These are phyloP conservation scores for Acanthamoeba triangularis DNA, from an alignment of 208 protist species.

Conservation along the genomic window DNA sequence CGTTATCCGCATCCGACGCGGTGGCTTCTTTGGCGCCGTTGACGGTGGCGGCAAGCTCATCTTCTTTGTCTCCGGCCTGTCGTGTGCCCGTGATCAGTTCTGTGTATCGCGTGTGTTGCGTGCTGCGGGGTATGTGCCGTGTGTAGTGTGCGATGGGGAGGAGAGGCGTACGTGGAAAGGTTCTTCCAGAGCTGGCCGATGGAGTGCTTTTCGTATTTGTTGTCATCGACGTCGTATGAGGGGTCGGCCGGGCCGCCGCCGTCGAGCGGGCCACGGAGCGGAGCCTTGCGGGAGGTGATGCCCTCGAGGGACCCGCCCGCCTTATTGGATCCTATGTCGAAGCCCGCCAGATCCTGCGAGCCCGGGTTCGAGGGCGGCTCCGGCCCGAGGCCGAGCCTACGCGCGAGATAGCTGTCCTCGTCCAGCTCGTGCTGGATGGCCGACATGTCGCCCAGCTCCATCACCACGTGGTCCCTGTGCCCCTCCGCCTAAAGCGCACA, in stretches of 20 bases:
- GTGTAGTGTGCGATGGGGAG: background rate
- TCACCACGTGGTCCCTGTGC: background rate
- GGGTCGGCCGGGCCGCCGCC: no score
- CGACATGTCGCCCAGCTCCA: slow-evolving; percentile 36
- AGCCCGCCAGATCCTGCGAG: background rate
- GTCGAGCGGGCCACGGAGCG: background rate
- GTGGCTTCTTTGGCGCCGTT: slow-evolving; percentile 13
- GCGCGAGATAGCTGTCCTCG: slow-evolving; percentile 27
- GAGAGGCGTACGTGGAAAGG: background rate
- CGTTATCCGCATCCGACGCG: slow-evolving; percentile 44
- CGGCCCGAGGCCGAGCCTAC: slow-evolving; percentile 1
- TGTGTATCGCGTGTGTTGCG: background rate
- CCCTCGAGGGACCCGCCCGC: background rate
- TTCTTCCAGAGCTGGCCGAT: slow-evolving; percentile 68
- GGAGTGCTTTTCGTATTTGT: slow-evolving; percentile 70
- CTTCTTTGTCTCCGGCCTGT: slow-evolving; percentile 46
- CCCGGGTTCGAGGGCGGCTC: slow-evolving; percentile 50
- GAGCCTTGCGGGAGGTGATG: slow-evolving; percentile 27
- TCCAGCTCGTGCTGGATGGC: slow-evolving; percentile 22
- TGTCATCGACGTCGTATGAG: slow-evolving; percentile 36
- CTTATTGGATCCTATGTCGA: background rate
- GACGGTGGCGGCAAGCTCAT: background rate
- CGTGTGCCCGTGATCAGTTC: background rate
- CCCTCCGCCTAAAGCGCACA: background rate
- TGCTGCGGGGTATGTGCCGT: background rate